These are phyloP conservation scores for Exserohilum turcica DNA, from an alignment of 2,329 filamentous ascomycete genomes.

Conservation along the genomic window DNA sequence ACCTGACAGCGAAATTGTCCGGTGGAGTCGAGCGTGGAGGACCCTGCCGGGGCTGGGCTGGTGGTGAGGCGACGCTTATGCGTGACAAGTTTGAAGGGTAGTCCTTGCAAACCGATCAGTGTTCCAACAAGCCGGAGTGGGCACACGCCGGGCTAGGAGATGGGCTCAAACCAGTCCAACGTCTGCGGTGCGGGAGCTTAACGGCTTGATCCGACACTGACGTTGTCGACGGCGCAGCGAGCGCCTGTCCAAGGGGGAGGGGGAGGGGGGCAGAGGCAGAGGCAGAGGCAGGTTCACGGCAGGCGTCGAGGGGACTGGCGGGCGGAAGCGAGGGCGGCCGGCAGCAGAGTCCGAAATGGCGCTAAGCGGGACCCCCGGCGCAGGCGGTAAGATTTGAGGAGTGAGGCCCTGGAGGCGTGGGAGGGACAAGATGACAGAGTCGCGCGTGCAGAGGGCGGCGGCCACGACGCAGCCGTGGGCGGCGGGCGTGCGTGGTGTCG, in stretches of 20 bases:
- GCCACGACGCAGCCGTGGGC: neutral
- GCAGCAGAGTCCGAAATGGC: constrained; percentile 21
- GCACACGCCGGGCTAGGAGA: constrained; percentile 32
- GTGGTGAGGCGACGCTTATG: constrained; percentile 38
- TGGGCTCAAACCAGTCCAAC: constrained; percentile 44
- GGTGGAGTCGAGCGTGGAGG: constrained; percentile 45
- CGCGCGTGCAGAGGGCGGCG: constrained; percentile 10
- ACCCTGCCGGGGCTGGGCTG: constrained; percentile 32
- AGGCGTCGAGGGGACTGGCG: constrained; percentile 29
- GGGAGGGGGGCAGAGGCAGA: constrained; percentile 35
- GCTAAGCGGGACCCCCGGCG: constrained; percentile 9
- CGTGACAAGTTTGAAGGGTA: constrained; percentile 41
- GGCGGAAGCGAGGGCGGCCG: too few relatives aligned
- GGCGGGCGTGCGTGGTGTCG: too few relatives aligned
- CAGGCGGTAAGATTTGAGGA: constrained; percentile 14
- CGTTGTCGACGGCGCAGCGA: constrained; percentile 33
- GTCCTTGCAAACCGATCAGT: constrained; percentile 42
- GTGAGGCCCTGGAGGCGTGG: neutral
- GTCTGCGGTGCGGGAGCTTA: constrained; percentile 39
- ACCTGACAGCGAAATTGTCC: constrained; percentile 37
- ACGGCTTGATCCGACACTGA: constrained; percentile 40
- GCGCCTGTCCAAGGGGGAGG: constrained; percentile 16
- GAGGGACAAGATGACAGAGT: constrained; percentile 2
- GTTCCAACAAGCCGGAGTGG: constrained; percentile 38
- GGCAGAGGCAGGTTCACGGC: constrained; percentile 34